A percentile compares a stretch with the other conserved stretches of the same genome.
phyloP scores from a whole-genome alignment of 345 rosid genomes.

The Kernera saxatilis region DNA sequence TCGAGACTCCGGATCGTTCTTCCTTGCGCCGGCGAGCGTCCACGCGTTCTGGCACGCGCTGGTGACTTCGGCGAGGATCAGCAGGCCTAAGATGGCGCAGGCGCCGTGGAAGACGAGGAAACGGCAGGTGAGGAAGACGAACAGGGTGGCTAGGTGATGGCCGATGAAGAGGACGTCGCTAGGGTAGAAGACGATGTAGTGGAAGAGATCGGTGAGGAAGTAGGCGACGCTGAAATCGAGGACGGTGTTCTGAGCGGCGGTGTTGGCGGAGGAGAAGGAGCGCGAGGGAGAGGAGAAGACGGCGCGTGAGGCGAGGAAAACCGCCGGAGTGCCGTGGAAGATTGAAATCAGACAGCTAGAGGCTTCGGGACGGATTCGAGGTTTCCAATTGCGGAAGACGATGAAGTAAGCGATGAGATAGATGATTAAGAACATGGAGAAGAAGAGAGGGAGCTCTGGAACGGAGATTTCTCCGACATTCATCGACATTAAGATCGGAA shows the following conservation, averaged over 20 bases:
- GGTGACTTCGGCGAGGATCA: conserved; percentile 79
- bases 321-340: conserved; percentile 82
- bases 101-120: conserved; percentile 71
- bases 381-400: conserved; percentile 66
- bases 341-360: conserved; percentile 76
- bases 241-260: conserved; percentile 44
- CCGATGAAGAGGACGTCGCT: conserved; percentile 79
- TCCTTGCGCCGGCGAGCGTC: conserved; percentile 67
- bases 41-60: conserved; percentile 89
- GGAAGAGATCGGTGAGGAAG: conserved; percentile 71
- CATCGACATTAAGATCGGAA: conserved; percentile 33
- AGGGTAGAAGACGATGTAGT: conserved; percentile 72
- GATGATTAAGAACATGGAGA: conserved; percentile 47
- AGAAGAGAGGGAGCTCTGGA: conserved; percentile 45
- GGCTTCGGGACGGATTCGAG: conserved; percentile 66
- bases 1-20: conserved; percentile 39
- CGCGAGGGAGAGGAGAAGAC: conserved; percentile 37
- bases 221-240: conserved; percentile 82
- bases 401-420: conserved; percentile 51
- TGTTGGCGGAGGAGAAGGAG: conserved; percentile 56
- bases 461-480: conserved; percentile 18
- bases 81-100: conserved; percentile 50
- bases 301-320: conserved; percentile 53
- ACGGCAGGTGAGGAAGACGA: conserved; percentile 82
- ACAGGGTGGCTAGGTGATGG: conserved; percentile 80